These are phyloP conservation scores for Irineochytrium annulatum DNA, from an alignment of 192 early-diverging fungal species.

Conservation along the genomic window DNA sequence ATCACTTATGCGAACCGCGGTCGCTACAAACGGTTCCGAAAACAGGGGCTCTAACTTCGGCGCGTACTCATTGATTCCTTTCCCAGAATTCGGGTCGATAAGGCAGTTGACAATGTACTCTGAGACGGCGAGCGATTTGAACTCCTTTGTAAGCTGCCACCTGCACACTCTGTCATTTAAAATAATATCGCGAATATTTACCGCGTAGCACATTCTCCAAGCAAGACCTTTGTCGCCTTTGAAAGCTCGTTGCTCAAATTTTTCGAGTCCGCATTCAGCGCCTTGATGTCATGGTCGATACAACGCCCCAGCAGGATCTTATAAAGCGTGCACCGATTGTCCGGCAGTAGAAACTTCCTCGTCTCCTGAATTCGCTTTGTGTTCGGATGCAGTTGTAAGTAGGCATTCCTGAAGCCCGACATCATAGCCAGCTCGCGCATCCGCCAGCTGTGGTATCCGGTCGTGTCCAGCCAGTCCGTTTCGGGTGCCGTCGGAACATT, in stretches of 20 bases:
- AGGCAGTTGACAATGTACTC: slow-evolving; percentile 1
- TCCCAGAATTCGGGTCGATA: too few species aligned
- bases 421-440: background rate
- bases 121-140: background rate
- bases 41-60: too few species aligned
- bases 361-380: background rate
- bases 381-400: background rate
- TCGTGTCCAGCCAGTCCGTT: background rate
- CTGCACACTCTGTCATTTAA: background rate
- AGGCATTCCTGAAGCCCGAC: background rate
- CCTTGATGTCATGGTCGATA: background rate
- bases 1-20: background rate
- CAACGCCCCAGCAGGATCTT: background rate
- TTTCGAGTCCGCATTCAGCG: too few species aligned
- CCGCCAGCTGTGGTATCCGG: background rate
- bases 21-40: too few species aligned
- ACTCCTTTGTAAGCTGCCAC: slow-evolving; percentile 13
- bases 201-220: background rate
- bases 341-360: background rate
- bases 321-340: background rate
- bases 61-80: too few species aligned
- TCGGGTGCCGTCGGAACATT: background rate
- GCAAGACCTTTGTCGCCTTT: background rate
- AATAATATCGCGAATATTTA: background rate
- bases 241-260: background rate